Base-by-base conservation (phyloP, 768 basidiomycete genomes). In the Amyloporia xantha region DNA sequence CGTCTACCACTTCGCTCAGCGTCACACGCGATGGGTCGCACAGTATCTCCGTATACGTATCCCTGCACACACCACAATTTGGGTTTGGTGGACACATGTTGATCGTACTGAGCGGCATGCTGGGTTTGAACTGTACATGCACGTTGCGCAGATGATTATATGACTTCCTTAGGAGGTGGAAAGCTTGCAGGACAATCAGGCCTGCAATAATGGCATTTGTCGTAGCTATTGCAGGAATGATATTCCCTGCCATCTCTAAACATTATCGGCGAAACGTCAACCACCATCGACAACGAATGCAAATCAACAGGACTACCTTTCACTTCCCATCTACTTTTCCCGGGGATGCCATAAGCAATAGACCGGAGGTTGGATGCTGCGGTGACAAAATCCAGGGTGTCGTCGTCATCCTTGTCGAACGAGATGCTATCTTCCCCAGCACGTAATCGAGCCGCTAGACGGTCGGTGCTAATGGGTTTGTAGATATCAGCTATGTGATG, bases 351-450 rank as follows among this genome's bases (percentile, higher is more conserved):
- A 62, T 98, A 99, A 0, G 93, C 91, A 1, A 78, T 78, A 0
- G 92, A 90, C 1, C 96, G 83, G 40, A 99, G 74, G 67, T 99
- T 99, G 3, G 93, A 88, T 0, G 94, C 82, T 5, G 94, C 90
- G 0, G 93, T 91, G 20, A 98, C 96, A 59, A 99, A 98, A 67
- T 98, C 93, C 2, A 99, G 77, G 0, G 93, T 86, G 58, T 97
- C 96, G 26, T 94, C 91, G 60, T 98, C 96, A 60, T 99, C 96
- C 64, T 99, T 99, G 72, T 99, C 96, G 57, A 98, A 98, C 0
- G 84, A 71, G 44, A 96, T 88, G 0, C 74, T 84, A 13, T 78
- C 74, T 68, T 91, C 77, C 17, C 85, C 78, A 54, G 73, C 67
- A 43, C 73, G 73, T 13, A 91, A 66, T 17, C 90, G 83, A 2